phyloP scores from a whole-genome alignment of 257 asterid genomes.

The Handroanthus guayacan region DNA sequence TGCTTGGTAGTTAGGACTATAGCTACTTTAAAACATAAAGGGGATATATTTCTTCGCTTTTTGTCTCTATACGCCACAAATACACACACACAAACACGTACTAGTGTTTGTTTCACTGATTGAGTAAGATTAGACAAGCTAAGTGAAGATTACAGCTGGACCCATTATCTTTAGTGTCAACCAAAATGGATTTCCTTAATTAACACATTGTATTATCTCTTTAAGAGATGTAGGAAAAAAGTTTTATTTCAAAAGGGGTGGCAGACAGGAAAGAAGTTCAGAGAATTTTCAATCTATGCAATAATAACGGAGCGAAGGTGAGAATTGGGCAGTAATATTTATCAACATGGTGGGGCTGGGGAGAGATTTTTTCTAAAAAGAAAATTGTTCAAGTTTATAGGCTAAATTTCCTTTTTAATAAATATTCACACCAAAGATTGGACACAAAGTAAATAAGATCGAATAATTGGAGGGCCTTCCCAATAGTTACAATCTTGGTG shows the following conservation, averaged over 20 bases:
- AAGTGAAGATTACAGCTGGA: conserved; percentile 81
- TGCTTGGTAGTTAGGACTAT: conserved; percentile 56
- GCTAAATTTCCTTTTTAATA: no score
- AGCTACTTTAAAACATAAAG: conserved; percentile 28
- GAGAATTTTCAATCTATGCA: conserved; percentile 68
- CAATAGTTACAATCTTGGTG: no score
- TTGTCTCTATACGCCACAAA: conserved; percentile 36
- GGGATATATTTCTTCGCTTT: conserved; percentile 41
- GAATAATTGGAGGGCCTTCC: no score
- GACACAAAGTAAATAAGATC: no score
- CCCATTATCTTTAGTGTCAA: conserved; percentile 59
- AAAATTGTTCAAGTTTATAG: no score
- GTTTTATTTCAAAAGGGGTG: conserved; percentile 34
- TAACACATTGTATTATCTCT: conserved; percentile 33
- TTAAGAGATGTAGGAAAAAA: conserved; percentile 38
- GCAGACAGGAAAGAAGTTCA: conserved; percentile 64
- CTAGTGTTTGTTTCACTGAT: conserved; percentile 42
- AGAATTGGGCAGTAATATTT: conserved; percentile 25
- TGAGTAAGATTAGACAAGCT: conserved; percentile 44
- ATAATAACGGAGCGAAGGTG: conserved; percentile 58
- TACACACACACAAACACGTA: conserved; percentile 27
- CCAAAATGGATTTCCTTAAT: conserved; percentile 43
- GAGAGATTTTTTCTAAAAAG: no score
- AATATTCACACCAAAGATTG: no score
- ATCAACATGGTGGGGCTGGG: conserved; percentile 24